phyloP scores from a whole-genome alignment of 1,284 basidiomycete species.

The Wallemia ichthyophaga region DNA sequence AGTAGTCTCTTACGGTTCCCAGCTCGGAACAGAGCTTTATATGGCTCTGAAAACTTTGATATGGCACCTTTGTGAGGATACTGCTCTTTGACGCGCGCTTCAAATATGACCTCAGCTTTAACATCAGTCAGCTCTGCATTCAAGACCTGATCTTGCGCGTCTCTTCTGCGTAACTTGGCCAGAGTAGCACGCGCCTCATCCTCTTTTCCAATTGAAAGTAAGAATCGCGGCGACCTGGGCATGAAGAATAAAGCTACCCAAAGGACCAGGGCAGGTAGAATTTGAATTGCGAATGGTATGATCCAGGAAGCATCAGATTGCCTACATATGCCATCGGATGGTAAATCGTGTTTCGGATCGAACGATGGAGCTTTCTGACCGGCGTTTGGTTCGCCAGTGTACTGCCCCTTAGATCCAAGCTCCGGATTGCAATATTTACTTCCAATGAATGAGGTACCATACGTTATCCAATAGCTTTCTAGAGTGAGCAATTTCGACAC shows the following conservation, averaged over 20 bases:
- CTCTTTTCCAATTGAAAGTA: constrained; percentile 35
- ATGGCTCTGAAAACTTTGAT: constrained; percentile 2
- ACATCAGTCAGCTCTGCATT: constrained; percentile 57
- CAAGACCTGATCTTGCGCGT: constrained; percentile 30
- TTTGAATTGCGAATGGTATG: constrained; percentile 39
- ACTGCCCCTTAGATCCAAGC: constrained; percentile 11
- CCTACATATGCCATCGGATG: constrained; percentile 6
- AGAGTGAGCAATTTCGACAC: constrained; percentile 22
- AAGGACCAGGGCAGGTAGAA: constrained; percentile 37
- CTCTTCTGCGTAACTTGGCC: constrained; percentile 27
- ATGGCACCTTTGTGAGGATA: neutral
- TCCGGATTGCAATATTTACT: constrained; percentile 18
- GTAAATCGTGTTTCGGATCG: constrained; percentile 7
- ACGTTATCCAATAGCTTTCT: constrained; percentile 30
- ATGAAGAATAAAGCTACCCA: constrained; percentile 7
- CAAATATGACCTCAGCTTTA: constrained; percentile 40
- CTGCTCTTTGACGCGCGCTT: neutral
- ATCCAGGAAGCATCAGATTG: constrained; percentile 35
- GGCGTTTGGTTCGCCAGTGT: neutral
- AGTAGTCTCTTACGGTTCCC: constrained; percentile 6
- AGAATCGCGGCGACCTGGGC: constrained; percentile 23
- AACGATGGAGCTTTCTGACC: constrained; percentile 4
- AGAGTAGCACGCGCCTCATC: constrained; percentile 38
- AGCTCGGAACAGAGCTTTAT: constrained; percentile 6
- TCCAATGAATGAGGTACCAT: constrained; percentile 36